phyloP scores from a whole-genome alignment of 352 stramenopile species.

The Phytophthora meadii region DNA sequence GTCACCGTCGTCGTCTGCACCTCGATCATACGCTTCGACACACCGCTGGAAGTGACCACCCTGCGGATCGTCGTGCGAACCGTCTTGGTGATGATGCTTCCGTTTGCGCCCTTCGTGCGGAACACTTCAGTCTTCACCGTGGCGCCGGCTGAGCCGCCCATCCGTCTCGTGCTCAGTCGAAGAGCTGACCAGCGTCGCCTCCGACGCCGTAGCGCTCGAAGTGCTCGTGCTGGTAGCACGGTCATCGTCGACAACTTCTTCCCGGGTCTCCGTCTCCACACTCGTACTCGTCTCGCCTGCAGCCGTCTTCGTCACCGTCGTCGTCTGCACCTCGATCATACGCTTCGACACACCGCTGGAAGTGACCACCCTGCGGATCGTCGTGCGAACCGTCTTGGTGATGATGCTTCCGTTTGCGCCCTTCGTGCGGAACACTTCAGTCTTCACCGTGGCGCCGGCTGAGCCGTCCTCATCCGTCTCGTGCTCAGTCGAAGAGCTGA shows the following conservation, averaged over 20 bases:
- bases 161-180: slow-evolving; percentile 22
- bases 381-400: slow-evolving; percentile 25
- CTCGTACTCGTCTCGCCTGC: slow-evolving; percentile 24
- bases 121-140: slow-evolving; percentile 19
- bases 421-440: slow-evolving; percentile 17
- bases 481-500: slow-evolving; percentile 21
- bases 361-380: slow-evolving; percentile 25
- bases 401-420: slow-evolving; percentile 21
- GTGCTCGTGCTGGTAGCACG: slow-evolving; percentile 1
- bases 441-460: slow-evolving; percentile 8
- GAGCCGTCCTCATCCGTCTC: slow-evolving; percentile 23
- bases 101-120: slow-evolving; percentile 17
- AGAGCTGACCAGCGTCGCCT: slow-evolving; percentile 21
- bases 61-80: slow-evolving; percentile 30
- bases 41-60: slow-evolving; percentile 21
- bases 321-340: slow-evolving; percentile 30
- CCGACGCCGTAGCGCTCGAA: slow-evolving; percentile 10
- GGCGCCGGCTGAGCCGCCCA: slow-evolving; percentile 8
- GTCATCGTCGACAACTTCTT: slow-evolving; percentile 19
- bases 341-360: slow-evolving; percentile 22
- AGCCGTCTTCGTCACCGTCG: slow-evolving; percentile 18
- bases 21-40: slow-evolving; percentile 28
- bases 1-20: slow-evolving; percentile 29
- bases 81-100: slow-evolving; percentile 19
- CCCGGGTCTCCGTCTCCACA: slow-evolving; percentile 23